Conservation (phyloP, 305 asterid genomes). For the Solanum hybrid region DNA sequence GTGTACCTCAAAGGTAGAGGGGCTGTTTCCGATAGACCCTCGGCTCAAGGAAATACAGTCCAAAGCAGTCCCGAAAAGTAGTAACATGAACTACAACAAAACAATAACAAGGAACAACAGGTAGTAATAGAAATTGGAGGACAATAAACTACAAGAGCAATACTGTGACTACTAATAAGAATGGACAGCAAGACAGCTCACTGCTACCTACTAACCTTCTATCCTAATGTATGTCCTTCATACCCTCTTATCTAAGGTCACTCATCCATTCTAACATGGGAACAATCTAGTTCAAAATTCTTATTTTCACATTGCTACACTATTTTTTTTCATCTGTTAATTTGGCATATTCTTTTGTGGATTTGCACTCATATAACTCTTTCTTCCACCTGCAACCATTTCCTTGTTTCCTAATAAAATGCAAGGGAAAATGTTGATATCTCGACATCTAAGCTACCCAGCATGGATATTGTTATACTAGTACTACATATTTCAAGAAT, state of each 20-base stretch:
- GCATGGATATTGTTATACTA: neutral
- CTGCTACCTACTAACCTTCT: neutral
- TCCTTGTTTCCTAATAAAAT: neutral
- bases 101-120: neutral
- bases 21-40: neutral
- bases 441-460: neutral
- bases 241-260: neutral
- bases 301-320: neutral
- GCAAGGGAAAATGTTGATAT: neutral
- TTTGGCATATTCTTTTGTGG: neutral
- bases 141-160: neutral
- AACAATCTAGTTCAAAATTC: neutral
- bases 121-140: neutral
- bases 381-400: neutral
- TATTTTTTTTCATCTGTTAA: neutral
- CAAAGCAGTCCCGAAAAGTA: neutral
- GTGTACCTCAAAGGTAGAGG: neutral
- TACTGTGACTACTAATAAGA: neutral
- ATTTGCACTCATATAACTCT: neutral
- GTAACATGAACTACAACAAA: neutral
- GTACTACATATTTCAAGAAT: neutral
- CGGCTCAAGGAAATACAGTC: neutral
- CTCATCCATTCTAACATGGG: neutral
- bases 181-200: neutral
- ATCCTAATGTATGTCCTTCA: neutral